Evolutionary conservation across 192 early-diverging fungal species (phyloP).

Genomic region (Umbelopsis vinacea): DNA sequence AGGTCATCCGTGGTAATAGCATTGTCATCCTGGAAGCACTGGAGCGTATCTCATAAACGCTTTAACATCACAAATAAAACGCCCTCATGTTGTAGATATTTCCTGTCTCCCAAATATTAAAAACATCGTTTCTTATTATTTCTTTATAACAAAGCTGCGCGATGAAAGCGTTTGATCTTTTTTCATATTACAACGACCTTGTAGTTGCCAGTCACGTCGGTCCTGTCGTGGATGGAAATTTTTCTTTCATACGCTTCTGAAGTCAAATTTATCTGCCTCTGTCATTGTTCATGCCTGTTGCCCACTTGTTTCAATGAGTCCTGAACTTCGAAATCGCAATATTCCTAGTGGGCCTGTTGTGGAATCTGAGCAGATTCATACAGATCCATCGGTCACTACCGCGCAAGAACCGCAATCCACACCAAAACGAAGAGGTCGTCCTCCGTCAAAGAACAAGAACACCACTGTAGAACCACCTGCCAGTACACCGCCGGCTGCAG

Average conservation of each 20-base stretch:
- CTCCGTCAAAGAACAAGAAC: slow-evolving; percentile 3
- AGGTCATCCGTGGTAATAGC: slow-evolving; percentile 80
- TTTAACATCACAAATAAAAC: neutral
- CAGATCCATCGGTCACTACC: neutral
- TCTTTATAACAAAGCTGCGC: neutral
- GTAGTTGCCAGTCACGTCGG: too few species aligned
- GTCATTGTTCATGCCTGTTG: neutral
- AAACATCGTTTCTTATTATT: neutral
- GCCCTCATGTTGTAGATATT: slow-evolving; percentile 19
- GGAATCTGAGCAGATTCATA: too few species aligned
- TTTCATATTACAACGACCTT: too few species aligned
- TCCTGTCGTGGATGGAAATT: too few species aligned
- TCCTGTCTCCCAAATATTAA: slow-evolving; percentile 1
- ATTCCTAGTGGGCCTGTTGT: neutral
- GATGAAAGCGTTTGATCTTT: neutral
- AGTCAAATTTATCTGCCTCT: neutral
- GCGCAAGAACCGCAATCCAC: neutral
- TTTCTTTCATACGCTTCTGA: too few species aligned
- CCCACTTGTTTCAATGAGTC: neutral
- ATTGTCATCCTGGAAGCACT: slow-evolving; percentile 71
- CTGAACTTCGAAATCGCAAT: slow-evolving; percentile 16
- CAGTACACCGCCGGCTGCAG: neutral
- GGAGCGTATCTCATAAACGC: slow-evolving; percentile 58
- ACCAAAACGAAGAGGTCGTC: neutral
- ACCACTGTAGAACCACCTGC: neutral